Evolutionary conservation across 2,329 filamentous ascomycete genomes (phyloP), one percentile per base, ranked within the genome.

Genomic region (Epichloe uncinata): DNA sequence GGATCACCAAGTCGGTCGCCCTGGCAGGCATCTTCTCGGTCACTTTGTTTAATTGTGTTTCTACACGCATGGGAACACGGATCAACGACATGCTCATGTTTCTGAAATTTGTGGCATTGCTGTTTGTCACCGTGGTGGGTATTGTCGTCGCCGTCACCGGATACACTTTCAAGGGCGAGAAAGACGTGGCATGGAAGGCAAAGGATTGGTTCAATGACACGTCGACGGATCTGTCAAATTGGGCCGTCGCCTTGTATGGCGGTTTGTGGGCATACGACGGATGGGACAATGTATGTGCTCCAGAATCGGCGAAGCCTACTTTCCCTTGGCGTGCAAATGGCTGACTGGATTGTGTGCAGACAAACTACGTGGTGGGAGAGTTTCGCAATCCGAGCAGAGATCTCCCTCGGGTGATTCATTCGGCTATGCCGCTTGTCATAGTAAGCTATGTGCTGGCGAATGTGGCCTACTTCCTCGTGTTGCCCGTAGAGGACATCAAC

Each of bases 191-290:
- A 58, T 98, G 93, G 93, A 95, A 93, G 66, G 79, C 78, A 2
- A 80, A 81, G 42, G 79, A 81, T 43, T 96, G 93, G 91, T 97
- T 97, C 61, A 83, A 88, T 49, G 83, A 84, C 50, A 96, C 91
- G 4, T 87, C 79, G 55, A 79, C 74, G 13, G 85, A 90, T 63
- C 75, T 85, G 47, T 94, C 85, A 44, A 83, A 82, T 57, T 97
- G 90, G 86, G 93, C 93, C 3, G 85, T 98, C 44, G 93, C 93
- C 0, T 69, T 98, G 44, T 98, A 98, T 64, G 91, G 89, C 15
- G 93, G 93, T 8, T 75, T 98, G 5, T 98, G 93, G 93, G 93
- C 93, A 1, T 98, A 93, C 68, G 93, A 98, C 63, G 93, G 93
- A 33, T 98, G 93, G 93, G 93, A 98, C 64, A 98, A 98, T 66